Evolutionary conservation across 768 basidiomycete species (phyloP).

Genomic region (Cyclocybe aegerita): DNA sequence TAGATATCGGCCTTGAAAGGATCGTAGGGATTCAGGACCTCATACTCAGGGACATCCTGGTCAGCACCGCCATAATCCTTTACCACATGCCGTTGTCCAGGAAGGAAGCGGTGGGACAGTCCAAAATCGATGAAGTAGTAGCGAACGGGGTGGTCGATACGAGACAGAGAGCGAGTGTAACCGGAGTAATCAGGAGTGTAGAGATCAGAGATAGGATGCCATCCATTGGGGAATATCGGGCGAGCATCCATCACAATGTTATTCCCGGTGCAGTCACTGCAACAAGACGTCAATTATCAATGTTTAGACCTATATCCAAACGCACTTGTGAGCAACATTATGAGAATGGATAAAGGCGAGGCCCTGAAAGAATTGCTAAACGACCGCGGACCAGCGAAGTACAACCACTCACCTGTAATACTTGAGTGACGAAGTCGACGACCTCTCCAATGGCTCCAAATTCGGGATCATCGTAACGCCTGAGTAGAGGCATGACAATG

Average conservation of each 20-base stretch:
- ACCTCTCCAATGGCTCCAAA: constrained; percentile 15
- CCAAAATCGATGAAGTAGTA: constrained; percentile 31
- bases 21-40: not conserved
- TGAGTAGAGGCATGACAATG: constrained; percentile 31
- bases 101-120: constrained; percentile 11
- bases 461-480: constrained; percentile 20
- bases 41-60: no score
- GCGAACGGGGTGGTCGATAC: constrained; percentile 25
- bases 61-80: no score
- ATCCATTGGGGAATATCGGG: constrained; percentile 17
- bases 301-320: no score
- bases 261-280: constrained; percentile 14
- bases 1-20: constrained; percentile 11
- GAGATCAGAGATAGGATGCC: constrained; percentile 17
- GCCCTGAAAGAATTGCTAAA: constrained; percentile 14
- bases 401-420: no score
- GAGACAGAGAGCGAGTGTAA: constrained; percentile 12
- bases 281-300: no score
- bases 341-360: constrained; percentile 17
- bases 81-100: not conserved
- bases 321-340: constrained; percentile 17
- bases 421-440: constrained; percentile 17
- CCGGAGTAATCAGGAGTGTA: constrained; percentile 15
- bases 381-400: no score
- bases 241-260: constrained; percentile 27